Conservation (phyloP, 441 rosid genomes). For the Manihot esculenta region DNA sequence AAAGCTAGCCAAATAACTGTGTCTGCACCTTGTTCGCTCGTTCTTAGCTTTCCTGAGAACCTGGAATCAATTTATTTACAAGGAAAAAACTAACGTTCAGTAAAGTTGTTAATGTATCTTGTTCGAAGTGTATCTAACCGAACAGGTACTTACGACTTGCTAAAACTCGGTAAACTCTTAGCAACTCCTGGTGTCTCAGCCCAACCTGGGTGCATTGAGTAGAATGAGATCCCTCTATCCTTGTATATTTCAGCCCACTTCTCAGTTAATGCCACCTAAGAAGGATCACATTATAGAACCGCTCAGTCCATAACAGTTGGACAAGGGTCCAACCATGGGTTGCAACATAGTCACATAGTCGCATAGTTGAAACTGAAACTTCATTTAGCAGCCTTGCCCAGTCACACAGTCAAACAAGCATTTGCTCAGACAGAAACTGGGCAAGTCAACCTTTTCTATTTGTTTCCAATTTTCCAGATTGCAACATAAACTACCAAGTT, state of each 20-base stretch:
- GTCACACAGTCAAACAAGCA: background rate
- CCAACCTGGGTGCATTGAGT: slow-evolving; percentile 97
- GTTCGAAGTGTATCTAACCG: background rate
- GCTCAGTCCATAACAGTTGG: background rate
- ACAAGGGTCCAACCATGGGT: background rate
- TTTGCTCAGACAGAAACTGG: background rate
- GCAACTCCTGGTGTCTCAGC: slow-evolving; percentile 87
- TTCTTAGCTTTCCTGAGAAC: slow-evolving; percentile 73
- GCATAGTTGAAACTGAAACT: too few species aligned
- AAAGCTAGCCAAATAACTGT: slow-evolving; percentile 75
- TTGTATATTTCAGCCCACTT: slow-evolving; percentile 71
- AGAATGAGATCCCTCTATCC: slow-evolving; percentile 71
- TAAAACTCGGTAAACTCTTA: slow-evolving; percentile 63
- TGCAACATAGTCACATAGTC: too few species aligned
- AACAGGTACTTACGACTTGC: slow-evolving; percentile 39
- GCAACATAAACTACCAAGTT: background rate
- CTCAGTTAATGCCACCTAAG: slow-evolving; percentile 74
- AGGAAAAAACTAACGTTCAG: background rate
- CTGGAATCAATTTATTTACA: slow-evolving; percentile 33
- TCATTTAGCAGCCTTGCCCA: background rate
- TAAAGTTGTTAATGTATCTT: background rate
- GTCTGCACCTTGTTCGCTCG: slow-evolving; percentile 86
- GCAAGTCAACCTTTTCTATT: background rate
- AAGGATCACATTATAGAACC: background rate
- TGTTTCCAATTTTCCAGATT: background rate